Base-by-base conservation (phyloP, 2,329 filamentous ascomycete species). In the Dryadomyces quercivorus region DNA sequence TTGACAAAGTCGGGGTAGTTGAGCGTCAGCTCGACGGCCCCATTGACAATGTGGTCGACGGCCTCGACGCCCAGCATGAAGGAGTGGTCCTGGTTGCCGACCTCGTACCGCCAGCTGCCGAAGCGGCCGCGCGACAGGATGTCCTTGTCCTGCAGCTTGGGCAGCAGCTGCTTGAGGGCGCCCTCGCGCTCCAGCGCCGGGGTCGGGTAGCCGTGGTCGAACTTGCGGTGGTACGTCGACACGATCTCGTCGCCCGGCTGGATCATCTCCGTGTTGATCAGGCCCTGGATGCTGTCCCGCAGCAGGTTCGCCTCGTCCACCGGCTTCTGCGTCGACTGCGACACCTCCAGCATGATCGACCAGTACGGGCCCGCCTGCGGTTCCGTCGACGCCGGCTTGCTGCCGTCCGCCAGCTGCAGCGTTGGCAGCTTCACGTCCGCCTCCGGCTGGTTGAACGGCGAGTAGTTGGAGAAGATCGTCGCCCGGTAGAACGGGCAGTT, bases 401-500 rank as follows among this genome's bases (percentile, higher is more conserved):
- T 86, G 69, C 93, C 93, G 64, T 96, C 80, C 56, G 86, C 93
- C 45, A 91, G 78, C 70, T 91, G 86, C 63, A 89, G 74, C 21
- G 93, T 97, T 43, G 90, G 82, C 55, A 98, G 82, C 78, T 95
- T 93, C 67, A 78, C 84, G 56, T 85, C 83, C 57, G 82, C 77
- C 61, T 87, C 76, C 38, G 93, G 93, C 75, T 97, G 93, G 79
- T 98, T 98, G 82, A 95, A 84, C 53, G 92, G 93, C 21, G 93
- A 97, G 81, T 98, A 98, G 82, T 98, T 98, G 73, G 92, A 97
- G 82, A 98, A 98, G 75, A 98, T 97, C 67, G 93, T 98, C 66
- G 93, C 93, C 63, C 93, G 88, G 80, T 98, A 98, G 80, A 98
- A 98, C 69, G 90, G 90, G 78, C 90, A 96, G 80, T 98, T 86